Conservation (phyloP, 1,284 basidiomycete genomes). For the Naganishia liquefaciens region DNA sequence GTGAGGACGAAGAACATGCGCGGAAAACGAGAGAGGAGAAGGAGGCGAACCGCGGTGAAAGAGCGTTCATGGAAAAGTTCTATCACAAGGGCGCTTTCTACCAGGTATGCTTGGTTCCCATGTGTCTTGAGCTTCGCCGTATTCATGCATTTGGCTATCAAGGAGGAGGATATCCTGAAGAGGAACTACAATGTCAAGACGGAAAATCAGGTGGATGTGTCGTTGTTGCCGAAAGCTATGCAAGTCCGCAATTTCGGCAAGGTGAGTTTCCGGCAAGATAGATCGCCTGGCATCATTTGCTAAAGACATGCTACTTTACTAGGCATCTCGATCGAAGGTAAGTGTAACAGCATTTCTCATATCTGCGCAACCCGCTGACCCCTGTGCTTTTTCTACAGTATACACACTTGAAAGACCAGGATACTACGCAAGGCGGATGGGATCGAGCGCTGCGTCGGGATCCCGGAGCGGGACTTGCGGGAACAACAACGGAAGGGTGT, state of each 20-base stretch:
- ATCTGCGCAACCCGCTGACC: neutral
- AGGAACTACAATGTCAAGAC: conserved; percentile 90
- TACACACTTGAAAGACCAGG: conserved; percentile 91
- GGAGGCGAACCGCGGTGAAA: conserved; percentile 73
- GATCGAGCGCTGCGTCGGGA: conserved; percentile 62
- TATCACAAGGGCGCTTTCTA: conserved; percentile 99
- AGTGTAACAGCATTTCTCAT: conserved; percentile 5
- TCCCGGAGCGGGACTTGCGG: conserved; percentile 43
- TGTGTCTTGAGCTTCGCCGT: neutral
- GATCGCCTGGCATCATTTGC: conserved; percentile 36
- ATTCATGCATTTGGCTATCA: neutral
- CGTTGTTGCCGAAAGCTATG: conserved; percentile 87
- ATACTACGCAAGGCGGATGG: conserved; percentile 82
- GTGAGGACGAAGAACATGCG: conserved; percentile 85
- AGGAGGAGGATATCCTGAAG: conserved; percentile 86
- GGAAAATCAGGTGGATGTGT: conserved; percentile 79
- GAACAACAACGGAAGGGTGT: conserved; percentile 67
- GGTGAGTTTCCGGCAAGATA: conserved; percentile 57
- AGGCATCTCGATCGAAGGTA: conserved; percentile 46
- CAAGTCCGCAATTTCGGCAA: conserved; percentile 97
- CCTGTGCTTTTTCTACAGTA: conserved; percentile 59
- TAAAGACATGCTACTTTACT: neutral
- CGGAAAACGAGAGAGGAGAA: conserved; percentile 70
- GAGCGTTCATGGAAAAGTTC: conserved; percentile 95
- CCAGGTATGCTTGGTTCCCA: conserved; percentile 61